Percentiles rank a stretch among this genome's conserved stretches.
These are phyloP conservation scores for Tieghemostelium lacteum DNA, from an alignment of 78 protist species.

Conservation along the genomic window DNA sequence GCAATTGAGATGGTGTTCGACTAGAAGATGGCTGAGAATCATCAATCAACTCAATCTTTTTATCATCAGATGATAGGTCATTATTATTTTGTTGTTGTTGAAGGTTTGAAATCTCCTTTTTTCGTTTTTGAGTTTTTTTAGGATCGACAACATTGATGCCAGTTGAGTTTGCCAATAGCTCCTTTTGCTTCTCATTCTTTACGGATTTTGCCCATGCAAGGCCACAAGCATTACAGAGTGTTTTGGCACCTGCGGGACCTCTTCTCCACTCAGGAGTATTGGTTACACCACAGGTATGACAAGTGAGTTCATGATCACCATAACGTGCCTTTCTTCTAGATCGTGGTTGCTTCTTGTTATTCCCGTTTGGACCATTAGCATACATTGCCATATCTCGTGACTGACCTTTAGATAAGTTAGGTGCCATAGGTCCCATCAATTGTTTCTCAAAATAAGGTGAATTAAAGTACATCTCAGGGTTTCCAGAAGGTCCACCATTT, in stretches of 20 bases:
- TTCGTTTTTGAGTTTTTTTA: constrained; percentile 53
- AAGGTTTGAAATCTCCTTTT: too few species aligned
- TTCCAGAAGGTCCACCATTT: neutral
- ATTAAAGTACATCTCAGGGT: neutral
- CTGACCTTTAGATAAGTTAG: neutral
- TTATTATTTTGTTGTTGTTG: neutral
- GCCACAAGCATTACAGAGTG: constrained; percentile 77
- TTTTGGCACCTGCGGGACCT: constrained; percentile 66
- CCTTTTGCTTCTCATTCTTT: constrained; percentile 70
- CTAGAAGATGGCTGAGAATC: neutral
- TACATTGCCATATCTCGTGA: neutral
- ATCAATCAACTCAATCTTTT: constrained; percentile 12
- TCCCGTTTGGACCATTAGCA: neutral
- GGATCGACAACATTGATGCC: constrained; percentile 54
- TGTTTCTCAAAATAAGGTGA: constrained; percentile 3
- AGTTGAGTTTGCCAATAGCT: constrained; percentile 23
- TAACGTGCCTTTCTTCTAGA: constrained; percentile 19
- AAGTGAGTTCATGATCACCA: constrained; percentile 43
- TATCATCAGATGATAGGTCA: too few species aligned
- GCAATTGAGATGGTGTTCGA: neutral
- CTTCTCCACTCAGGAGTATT: constrained; percentile 78
- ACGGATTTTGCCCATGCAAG: constrained; percentile 70
- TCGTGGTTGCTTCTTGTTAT: constrained; percentile 23
- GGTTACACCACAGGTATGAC: constrained; percentile 75
- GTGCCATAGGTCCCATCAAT: neutral